A percentile compares a stretch with the other conserved stretches of the same genome.
Conservation (phyloP, 2,329 filamentous ascomycete genomes). For the Diaporthe citriasiana region DNA sequence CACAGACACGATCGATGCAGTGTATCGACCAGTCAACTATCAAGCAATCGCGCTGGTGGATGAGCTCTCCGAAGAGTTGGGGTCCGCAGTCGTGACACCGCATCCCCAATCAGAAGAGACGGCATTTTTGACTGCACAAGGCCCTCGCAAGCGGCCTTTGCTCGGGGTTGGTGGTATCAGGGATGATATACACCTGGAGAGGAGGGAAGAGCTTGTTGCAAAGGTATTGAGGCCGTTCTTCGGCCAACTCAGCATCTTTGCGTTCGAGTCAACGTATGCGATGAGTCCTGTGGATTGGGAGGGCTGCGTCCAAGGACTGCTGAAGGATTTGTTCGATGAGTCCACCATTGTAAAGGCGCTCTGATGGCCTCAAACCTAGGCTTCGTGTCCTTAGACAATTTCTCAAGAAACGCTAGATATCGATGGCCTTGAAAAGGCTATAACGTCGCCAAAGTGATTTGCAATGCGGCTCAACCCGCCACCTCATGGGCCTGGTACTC, state of each 20-base stretch:
- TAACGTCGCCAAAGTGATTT: not conserved
- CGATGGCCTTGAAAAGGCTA: not conserved
- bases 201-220: slow-evolving; percentile 78
- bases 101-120: slow-evolving; percentile 54
- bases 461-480: not conserved
- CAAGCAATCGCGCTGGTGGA: slow-evolving; percentile 84
- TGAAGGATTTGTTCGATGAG: slow-evolving; percentile 86
- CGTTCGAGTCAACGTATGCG: slow-evolving; percentile 92
- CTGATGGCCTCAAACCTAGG: slow-evolving; percentile 49
- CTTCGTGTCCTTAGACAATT: not conserved
- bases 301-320: slow-evolving; percentile 72
- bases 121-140: slow-evolving; percentile 53
- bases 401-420: slow-evolving; percentile 16
- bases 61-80: slow-evolving; percentile 83
- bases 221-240: slow-evolving; percentile 90
- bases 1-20: slow-evolving; percentile 95
- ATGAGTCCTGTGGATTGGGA: slow-evolving; percentile 80
- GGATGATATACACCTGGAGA: slow-evolving; percentile 70
- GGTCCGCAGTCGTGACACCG: slow-evolving; percentile 57
- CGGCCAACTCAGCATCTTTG: slow-evolving; percentile 89
- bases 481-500: not conserved
- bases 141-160: slow-evolving; percentile 61
- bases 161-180: slow-evolving; percentile 67
- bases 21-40: slow-evolving; percentile 82
- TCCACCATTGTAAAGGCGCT: slow-evolving; percentile 74